Conservation (phyloP, 179 eudicot species). For the Heliamphora pulchella region DNA sequence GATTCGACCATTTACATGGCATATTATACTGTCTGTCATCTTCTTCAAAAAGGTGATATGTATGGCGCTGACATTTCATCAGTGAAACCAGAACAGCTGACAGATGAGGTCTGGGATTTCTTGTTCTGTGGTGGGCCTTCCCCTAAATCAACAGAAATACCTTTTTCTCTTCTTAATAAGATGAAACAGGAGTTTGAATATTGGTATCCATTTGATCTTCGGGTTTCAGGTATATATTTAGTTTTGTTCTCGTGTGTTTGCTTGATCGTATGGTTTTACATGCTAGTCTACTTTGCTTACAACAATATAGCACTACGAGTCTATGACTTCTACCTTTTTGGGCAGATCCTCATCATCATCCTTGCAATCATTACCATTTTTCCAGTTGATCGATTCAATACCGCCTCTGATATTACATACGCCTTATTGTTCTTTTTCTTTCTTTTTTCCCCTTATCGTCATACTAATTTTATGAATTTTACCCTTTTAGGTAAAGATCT, state of each 20-base stretch:
- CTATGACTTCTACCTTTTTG: not conserved
- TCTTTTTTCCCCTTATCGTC: not conserved
- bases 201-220: slow-evolving; percentile 90
- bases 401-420: not conserved
- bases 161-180: slow-evolving; percentile 37
- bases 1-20: slow-evolving; percentile 95
- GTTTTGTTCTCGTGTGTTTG: not conserved
- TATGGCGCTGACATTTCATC: slow-evolving; percentile 45
- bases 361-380: not conserved
- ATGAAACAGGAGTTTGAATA: slow-evolving; percentile 86
- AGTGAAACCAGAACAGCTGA: slow-evolving; percentile 65
- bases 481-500: slow-evolving; percentile 56
- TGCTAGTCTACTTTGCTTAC: not conserved
- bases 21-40: slow-evolving; percentile 71
- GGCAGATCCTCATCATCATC: not conserved
- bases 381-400: not conserved
- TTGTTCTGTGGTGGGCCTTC: slow-evolving; percentile 52
- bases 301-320: not conserved
- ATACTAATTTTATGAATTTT: not conserved
- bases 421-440: not conserved
- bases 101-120: slow-evolving; percentile 87
- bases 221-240: slow-evolving; percentile 44
- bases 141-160: slow-evolving; percentile 50
- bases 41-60: slow-evolving; percentile 68
- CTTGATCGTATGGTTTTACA: not conserved